Evolutionary conservation across 2,329 filamentous ascomycete genomes (phyloP).

Genomic region (Xylaria sp.): DNA sequence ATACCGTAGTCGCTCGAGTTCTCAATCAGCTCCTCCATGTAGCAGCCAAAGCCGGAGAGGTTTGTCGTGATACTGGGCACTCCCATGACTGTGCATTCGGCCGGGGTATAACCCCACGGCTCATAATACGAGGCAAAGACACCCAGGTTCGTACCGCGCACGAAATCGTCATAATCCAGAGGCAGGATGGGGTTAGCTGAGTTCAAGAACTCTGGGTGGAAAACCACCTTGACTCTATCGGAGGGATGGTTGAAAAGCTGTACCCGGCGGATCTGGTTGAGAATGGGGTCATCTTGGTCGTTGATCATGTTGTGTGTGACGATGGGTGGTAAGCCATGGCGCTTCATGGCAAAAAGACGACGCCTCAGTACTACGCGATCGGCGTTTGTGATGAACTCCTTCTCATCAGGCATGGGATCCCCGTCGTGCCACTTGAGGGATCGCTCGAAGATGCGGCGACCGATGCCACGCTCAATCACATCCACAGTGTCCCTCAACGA

Average conservation of each 20-base stretch:
- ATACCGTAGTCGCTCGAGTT: slow-evolving; percentile 98
- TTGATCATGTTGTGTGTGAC: slow-evolving; percentile 99
- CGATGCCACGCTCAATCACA: slow-evolving; percentile 87
- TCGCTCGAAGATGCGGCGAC: slow-evolving; percentile 89
- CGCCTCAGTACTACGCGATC: slow-evolving; percentile 90
- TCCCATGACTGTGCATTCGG: slow-evolving; percentile 98
- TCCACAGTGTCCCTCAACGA: slow-evolving; percentile 88
- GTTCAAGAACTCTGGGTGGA: slow-evolving; percentile 97
- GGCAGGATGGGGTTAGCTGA: slow-evolving; percentile 92
- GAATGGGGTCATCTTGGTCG: slow-evolving; percentile 83
- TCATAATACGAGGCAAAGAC: slow-evolving; percentile 98
- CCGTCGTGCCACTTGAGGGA: slow-evolving; percentile 95
- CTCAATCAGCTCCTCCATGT: slow-evolving; percentile 99
- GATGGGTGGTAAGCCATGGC: slow-evolving; percentile 82
- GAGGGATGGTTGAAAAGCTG: slow-evolving; percentile 94
- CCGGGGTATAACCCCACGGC: slow-evolving; percentile 97
- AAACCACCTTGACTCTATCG: slow-evolving; percentile 94
- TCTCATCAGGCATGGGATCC: slow-evolving; percentile 88
- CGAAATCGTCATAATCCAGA: slow-evolving; percentile 97
- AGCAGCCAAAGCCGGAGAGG: slow-evolving; percentile 94
- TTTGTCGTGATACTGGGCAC: slow-evolving; percentile 98
- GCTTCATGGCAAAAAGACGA: slow-evolving; percentile 94
- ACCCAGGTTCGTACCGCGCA: slow-evolving; percentile 91
- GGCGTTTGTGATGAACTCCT: slow-evolving; percentile 86
- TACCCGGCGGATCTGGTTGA: slow-evolving; percentile 93